Percentiles rank a stretch among this genome's conserved stretches.
Evolutionary conservation across 495 filamentous ascomycete genomes (phyloP).

Genomic region (Xylaria flabelliformis): DNA sequence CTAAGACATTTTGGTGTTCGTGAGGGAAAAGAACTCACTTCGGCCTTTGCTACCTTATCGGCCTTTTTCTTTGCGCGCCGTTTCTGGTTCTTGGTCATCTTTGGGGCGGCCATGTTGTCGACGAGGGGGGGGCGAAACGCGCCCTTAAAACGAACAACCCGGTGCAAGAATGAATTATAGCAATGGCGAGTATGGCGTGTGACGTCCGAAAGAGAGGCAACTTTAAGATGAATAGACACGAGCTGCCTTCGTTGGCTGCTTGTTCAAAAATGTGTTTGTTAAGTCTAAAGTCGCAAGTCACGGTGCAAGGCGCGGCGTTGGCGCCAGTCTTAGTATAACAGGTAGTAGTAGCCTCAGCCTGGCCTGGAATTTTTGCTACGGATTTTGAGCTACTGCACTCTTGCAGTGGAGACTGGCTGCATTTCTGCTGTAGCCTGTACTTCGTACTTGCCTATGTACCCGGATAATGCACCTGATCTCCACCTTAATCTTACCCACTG

Average conservation of each 20-base stretch:
- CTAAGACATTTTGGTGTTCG: slow-evolving; percentile 12
- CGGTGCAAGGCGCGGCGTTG: neutral
- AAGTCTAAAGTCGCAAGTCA: slow-evolving; percentile 3
- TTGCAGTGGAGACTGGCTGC: neutral
- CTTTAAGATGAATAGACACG: neutral
- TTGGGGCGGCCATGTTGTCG: slow-evolving; percentile 60
- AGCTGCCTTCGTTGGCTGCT: neutral
- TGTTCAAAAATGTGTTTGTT: neutral
- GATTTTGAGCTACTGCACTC: neutral
- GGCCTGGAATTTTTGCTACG: neutral
- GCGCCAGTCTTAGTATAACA: neutral
- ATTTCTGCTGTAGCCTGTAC: neutral
- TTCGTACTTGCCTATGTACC: neutral
- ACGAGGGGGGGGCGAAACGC: slow-evolving; percentile 13
- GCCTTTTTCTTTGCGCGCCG: slow-evolving; percentile 90
- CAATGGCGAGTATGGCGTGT: neutral
- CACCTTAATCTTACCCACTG: slow-evolving; percentile 8
- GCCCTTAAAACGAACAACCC: slow-evolving; percentile 19
- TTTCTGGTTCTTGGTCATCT: slow-evolving; percentile 84
- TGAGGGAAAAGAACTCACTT: slow-evolving; percentile 39
- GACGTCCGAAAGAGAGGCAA: neutral
- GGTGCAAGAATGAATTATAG: neutral
- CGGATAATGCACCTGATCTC: neutral
- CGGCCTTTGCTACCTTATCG: slow-evolving; percentile 67
- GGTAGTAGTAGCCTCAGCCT: slow-evolving; percentile 7